A percentile compares a stretch with the other conserved stretches of the same genome.
Conservation (phyloP, 805 yeast genomes). For the Myxozyma nipponensis region DNA sequence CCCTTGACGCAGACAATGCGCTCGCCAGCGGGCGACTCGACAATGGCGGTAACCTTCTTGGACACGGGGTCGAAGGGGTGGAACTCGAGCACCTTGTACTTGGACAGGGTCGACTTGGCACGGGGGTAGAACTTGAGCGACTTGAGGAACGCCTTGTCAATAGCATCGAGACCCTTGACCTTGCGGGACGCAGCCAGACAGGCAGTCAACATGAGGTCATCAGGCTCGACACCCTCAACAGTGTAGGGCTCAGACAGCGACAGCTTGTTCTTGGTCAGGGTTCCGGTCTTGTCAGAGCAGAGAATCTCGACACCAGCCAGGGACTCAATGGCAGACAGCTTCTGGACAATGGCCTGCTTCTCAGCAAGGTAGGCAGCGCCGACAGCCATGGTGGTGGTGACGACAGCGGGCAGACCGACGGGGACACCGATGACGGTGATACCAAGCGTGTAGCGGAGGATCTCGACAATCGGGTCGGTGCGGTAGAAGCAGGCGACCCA, state of each 20-base stretch:
- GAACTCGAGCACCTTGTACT: slow-evolving; percentile 92
- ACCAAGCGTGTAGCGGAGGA: slow-evolving; percentile 88
- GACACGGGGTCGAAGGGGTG: slow-evolving; percentile 98
- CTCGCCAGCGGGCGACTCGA: slow-evolving; percentile 94
- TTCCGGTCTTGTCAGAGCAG: slow-evolving; percentile 98
- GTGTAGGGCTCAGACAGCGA: slow-evolving; percentile 96
- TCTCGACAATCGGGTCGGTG: slow-evolving; percentile 77
- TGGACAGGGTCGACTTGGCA: slow-evolving; percentile 87
- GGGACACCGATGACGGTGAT: slow-evolving; percentile 97
- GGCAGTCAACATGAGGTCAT: slow-evolving; percentile 95
- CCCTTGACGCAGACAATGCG: slow-evolving; percentile 94
- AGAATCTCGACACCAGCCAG: slow-evolving; percentile 96
- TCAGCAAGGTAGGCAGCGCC: slow-evolving; percentile 98
- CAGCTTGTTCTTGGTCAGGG: slow-evolving; percentile 94
- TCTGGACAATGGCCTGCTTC: slow-evolving; percentile 96
- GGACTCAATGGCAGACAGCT: slow-evolving; percentile 93
- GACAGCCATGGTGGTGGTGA: slow-evolving; percentile 98
- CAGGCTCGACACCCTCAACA: slow-evolving; percentile 94
- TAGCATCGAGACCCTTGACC: slow-evolving; percentile 97
- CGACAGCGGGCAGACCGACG: slow-evolving; percentile 98
- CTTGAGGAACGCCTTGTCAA: slow-evolving; percentile 93
- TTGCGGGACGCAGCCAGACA: slow-evolving; percentile 97
- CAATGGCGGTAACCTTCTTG: slow-evolving; percentile 92
- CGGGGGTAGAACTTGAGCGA: slow-evolving; percentile 83
- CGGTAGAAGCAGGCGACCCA: slow-evolving; percentile 96